Base-by-base conservation (phyloP, 306 rosid genomes). In the Cucurbita maxima region DNA sequence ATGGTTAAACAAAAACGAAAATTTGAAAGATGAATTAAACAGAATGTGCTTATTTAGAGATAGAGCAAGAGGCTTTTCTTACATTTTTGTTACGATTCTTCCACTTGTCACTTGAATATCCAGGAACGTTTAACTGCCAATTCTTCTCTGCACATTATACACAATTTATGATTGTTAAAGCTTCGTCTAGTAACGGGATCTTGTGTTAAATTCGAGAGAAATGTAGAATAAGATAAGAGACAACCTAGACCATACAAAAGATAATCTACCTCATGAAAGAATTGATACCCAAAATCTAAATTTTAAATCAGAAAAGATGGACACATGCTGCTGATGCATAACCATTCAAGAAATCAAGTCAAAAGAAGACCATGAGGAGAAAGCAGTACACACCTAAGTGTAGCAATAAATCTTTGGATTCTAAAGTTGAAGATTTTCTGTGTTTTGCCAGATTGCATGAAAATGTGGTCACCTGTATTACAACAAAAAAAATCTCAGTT, bases 381-480 rank as follows among this genome's bases (percentile, higher is more conserved):
- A 74, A 51, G 67, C 71, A 76, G 58, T 58, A 80, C 91, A 74
- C 60, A 95, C 99, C 99, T 84, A 95, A 80, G 81, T 95, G 97
- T 18, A 95, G 87, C 89, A 91, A 79, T 63, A 95, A 76, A 88
- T 95, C 99, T 84, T 91, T 95, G 83, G 96, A 85, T 85, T 95
- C 99, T 72, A 95, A 78, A 68, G 91, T 89, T 68, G 97, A 82
- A 59, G 99, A 91, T 76, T 95, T 95, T 75, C 99, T 86, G 80
- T 95, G 99, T 85, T 95, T 95, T 25, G 99, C 97, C 89, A 95
- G 84, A 82, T 78, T 74, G 85, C 99, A 91, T n/a, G 96, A 86
- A 72, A 86, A 89, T 73, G 99, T 69, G 47, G 96, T 91, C 64
- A 83, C 81, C 99, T 95, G 88, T 78, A 54, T 15, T 76, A 34